phyloP scores from a whole-genome alignment of 169 alveolate genomes.

The Plasmodium inui region DNA sequence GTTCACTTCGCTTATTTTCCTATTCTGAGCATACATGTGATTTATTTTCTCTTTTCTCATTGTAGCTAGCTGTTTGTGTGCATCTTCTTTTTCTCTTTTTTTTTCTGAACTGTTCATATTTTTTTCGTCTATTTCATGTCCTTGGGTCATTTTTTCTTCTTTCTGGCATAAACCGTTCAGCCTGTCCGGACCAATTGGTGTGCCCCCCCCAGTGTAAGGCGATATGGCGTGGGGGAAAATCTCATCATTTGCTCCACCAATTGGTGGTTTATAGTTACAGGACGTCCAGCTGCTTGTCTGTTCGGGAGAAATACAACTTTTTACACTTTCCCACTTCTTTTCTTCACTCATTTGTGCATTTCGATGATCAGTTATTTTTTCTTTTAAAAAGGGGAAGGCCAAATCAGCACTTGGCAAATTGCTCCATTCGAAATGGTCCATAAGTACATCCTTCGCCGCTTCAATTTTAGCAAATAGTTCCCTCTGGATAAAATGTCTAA shows the following conservation, averaged over 20 bases:
- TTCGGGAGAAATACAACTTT: not conserved
- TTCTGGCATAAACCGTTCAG: constrained; percentile 10
- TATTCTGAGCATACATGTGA: constrained; percentile 15
- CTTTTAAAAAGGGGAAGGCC: not conserved
- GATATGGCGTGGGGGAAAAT: not conserved
- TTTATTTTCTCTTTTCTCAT: constrained; percentile 49
- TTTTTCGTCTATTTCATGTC: not conserved
- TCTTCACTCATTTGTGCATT: not conserved
- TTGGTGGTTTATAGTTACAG: not conserved
- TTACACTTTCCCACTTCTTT: not conserved
- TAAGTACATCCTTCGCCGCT: not conserved
- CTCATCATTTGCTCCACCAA: not conserved
- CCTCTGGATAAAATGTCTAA: constrained; percentile 6
- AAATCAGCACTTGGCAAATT: not conserved
- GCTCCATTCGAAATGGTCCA: not conserved
- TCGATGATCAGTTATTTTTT: not conserved
- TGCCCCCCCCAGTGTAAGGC: not conserved
- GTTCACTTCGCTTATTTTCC: constrained; percentile 27
- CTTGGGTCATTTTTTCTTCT: not conserved
- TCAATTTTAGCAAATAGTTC: constrained; percentile 13
- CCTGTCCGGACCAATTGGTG: not conserved
- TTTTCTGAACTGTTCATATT: not conserved
- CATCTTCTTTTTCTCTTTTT: constrained; percentile 2
- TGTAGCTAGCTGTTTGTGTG: constrained; percentile 11
- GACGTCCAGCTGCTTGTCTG: not conserved